These are phyloP conservation scores for Cronartium quercuum DNA, from an alignment of 1,284 basidiomycete genomes.

Conservation along the genomic window DNA sequence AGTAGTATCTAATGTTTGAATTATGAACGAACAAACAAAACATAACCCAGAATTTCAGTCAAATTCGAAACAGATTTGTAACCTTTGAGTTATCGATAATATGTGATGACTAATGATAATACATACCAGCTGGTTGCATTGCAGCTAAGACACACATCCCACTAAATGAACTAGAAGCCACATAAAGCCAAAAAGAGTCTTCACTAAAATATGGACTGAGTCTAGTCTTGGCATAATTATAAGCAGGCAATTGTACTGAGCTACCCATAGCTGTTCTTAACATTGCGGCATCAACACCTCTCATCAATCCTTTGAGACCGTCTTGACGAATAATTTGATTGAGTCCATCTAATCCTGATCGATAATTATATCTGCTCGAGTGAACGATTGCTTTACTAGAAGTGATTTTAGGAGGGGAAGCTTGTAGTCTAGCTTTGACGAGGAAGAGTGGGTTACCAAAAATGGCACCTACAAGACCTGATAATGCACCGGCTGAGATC, in stretches of 20 bases:
- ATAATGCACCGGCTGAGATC: constrained; percentile 41
- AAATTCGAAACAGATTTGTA: neutral
- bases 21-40: constrained; percentile 56
- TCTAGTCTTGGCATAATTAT: constrained; percentile 81
- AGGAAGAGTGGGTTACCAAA: constrained; percentile 92
- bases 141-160: constrained; percentile 69
- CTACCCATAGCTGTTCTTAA: constrained; percentile 89
- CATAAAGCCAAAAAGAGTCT: constrained; percentile 76
- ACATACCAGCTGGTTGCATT: constrained; percentile 52
- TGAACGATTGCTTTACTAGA: too few species aligned
- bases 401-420: constrained; percentile 56
- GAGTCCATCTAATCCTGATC: constrained; percentile 71
- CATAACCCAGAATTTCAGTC: constrained; percentile 4
- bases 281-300: constrained; percentile 89
- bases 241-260: constrained; percentile 88
- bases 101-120: neutral
- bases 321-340: constrained; percentile 71
- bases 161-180: constrained; percentile 79
- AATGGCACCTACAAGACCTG: constrained; percentile 57
- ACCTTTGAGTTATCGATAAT: neutral
- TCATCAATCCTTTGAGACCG: constrained; percentile 68
- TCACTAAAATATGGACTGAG: constrained; percentile 52
- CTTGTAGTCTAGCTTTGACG: constrained; percentile 95
- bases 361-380: constrained; percentile 87
- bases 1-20: constrained; percentile 56